These are phyloP conservation scores for Tribonema minus DNA, from an alignment of 108 stramenopile species.

Conservation along the genomic window DNA sequence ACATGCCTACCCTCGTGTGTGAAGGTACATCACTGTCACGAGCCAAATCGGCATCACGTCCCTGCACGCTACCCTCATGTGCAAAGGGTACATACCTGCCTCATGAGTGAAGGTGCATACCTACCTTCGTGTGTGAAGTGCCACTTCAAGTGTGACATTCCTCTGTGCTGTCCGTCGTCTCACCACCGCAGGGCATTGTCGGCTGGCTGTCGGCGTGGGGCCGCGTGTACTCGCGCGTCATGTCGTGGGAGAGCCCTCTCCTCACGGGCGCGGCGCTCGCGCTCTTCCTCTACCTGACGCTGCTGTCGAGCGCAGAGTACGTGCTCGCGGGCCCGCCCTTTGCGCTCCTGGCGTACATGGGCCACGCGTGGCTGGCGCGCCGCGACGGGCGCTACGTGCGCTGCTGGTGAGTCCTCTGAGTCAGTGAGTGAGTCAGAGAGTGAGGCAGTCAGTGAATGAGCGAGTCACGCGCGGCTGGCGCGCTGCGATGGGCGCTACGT, in stretches of 20 bases:
- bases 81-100: too few species aligned
- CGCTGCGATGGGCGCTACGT: constrained; percentile 26
- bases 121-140: too few species aligned
- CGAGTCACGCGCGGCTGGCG: constrained; percentile 3
- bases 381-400: constrained; percentile 23
- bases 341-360: constrained; percentile 22
- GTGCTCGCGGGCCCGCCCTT: constrained; percentile 9
- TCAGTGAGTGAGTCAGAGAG: not conserved
- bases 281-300: constrained; percentile 16
- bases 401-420: not conserved
- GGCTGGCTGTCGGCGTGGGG: not conserved
- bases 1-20: too few species aligned
- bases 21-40: too few species aligned
- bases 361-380: constrained; percentile 7
- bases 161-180: too few species aligned
- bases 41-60: too few species aligned
- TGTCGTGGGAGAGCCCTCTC: constrained; percentile 35
- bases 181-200: too few species aligned
- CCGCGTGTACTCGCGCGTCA: constrained; percentile 8
- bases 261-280: constrained; percentile 18
- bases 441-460: not conserved
- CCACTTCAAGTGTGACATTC: too few species aligned
- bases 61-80: too few species aligned
- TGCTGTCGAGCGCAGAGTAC: constrained; percentile 21
- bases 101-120: too few species aligned